Conservation (phyloP, 768 basidiomycete species). For the Daedaleopsis sinensis region DNA sequence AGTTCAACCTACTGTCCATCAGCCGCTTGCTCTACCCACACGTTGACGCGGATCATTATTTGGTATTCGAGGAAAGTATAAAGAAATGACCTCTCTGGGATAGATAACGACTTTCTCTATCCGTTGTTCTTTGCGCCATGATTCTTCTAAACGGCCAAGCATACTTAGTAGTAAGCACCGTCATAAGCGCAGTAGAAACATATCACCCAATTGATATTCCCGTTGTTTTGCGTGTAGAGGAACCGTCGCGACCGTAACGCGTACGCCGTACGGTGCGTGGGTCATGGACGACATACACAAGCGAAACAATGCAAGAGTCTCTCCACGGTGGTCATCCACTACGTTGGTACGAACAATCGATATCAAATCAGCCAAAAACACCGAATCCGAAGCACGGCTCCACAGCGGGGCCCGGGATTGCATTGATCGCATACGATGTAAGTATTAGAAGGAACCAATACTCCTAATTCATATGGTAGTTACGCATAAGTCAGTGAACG, state of each 20-base stretch:
- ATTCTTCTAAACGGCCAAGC: too few relatives aligned
- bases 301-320: too few relatives aligned
- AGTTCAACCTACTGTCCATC: neutral
- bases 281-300: too few relatives aligned
- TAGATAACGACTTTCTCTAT: too few relatives aligned
- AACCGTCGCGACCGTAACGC: too few relatives aligned
- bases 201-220: neutral
- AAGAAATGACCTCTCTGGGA: too few relatives aligned
- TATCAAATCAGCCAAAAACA: constrained; percentile 1
- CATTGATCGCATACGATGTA: constrained; percentile 1
- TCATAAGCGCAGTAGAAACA: neutral
- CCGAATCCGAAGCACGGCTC: neutral
- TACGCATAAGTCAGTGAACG: constrained; percentile 18
- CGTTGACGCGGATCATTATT: neutral
- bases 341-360: constrained; percentile 1
- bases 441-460: constrained; percentile 7
- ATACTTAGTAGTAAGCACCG: too few relatives aligned
- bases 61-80: too few relatives aligned
- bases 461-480: constrained; percentile 14
- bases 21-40: neutral
- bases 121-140: too few relatives aligned
- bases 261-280: too few relatives aligned
- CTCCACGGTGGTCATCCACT: neutral
- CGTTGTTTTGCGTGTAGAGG: neutral
- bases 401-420: neutral